These are phyloP conservation scores for Ophiostoma australiae DNA, from an alignment of 2,329 filamentous ascomycete genomes.

Conservation along the genomic window DNA sequence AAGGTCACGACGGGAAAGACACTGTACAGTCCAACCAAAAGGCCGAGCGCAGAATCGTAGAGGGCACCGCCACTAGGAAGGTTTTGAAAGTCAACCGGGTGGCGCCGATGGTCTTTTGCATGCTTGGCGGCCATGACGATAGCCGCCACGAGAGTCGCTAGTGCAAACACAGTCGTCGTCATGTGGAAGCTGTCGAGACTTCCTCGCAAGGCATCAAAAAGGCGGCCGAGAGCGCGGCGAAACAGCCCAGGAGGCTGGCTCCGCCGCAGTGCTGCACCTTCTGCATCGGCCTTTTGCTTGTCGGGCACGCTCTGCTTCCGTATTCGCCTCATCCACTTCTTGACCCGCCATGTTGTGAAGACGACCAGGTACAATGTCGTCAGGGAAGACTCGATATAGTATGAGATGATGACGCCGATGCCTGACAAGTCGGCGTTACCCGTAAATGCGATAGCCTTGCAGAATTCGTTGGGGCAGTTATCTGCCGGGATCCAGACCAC, in stretches of 20 bases:
- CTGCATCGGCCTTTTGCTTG: neutral
- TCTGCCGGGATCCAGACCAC: constrained; percentile 22
- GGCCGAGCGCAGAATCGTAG: neutral
- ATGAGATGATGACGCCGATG: constrained; percentile 26
- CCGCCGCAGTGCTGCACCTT: neutral
- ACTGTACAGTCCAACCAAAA: neutral
- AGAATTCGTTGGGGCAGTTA: constrained; percentile 23
- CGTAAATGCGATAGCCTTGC: constrained; percentile 28
- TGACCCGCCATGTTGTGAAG: neutral
- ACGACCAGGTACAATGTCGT: neutral
- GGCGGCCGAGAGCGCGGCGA: neutral
- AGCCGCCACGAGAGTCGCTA: neutral
- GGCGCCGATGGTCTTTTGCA: neutral
- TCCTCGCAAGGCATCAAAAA: neutral
- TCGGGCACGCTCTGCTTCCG: neutral
- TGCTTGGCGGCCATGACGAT: neutral
- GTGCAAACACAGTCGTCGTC: neutral
- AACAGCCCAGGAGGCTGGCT: neutral
- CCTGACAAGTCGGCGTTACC: constrained; percentile 29
- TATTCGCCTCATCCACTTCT: neutral
- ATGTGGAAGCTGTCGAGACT: constrained; percentile 7
- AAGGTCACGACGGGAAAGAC: neutral
- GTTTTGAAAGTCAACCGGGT: neutral
- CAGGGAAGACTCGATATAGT: constrained; percentile 27
- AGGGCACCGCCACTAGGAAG: neutral